phyloP scores from a whole-genome alignment of 306 rosid species.

The Luffa acutangula region DNA sequence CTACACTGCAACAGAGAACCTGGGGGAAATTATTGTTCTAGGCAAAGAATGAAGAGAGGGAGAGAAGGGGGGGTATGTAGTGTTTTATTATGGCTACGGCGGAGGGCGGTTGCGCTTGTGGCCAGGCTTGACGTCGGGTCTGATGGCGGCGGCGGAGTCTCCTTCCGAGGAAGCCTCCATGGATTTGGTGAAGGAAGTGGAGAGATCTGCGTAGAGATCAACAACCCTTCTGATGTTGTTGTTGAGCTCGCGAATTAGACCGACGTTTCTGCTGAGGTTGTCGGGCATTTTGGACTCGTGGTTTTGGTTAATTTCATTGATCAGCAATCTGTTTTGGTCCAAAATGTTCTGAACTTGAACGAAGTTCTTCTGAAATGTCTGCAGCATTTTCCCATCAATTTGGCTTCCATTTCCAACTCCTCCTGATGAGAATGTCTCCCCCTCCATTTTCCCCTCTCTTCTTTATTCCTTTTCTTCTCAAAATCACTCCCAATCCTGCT shows the following conservation, averaged over 20 bases:
- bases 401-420: constrained; percentile 24
- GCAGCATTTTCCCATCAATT: constrained; percentile 52
- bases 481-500: not conserved
- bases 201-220: constrained; percentile 81
- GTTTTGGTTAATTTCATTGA: constrained; percentile 90
- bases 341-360: constrained; percentile 76
- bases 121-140: constrained; percentile 53
- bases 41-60: constrained; percentile 6
- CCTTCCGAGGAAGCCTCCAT: constrained; percentile 77
- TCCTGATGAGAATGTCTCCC: constrained; percentile 21
- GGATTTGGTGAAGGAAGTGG: constrained; percentile 72
- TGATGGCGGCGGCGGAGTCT: constrained; percentile 58
- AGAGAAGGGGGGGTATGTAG: not conserved
- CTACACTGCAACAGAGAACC: constrained; percentile 31
- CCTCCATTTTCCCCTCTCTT: constrained; percentile 36
- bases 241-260: constrained; percentile 80
- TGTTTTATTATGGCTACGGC: not conserved
- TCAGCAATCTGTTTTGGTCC: constrained; percentile 80
- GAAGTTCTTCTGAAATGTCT: constrained; percentile 71
- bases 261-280: constrained; percentile 74
- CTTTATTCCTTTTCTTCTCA: not conserved
- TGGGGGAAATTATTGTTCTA: constrained; percentile 22
- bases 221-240: constrained; percentile 84
- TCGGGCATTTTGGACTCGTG: constrained; percentile 83
- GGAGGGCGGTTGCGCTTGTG: constrained; percentile 63